Conservation (phyloP, 2,329 filamentous ascomycete species). For the Monilinia vaccinii-corymbosi region DNA sequence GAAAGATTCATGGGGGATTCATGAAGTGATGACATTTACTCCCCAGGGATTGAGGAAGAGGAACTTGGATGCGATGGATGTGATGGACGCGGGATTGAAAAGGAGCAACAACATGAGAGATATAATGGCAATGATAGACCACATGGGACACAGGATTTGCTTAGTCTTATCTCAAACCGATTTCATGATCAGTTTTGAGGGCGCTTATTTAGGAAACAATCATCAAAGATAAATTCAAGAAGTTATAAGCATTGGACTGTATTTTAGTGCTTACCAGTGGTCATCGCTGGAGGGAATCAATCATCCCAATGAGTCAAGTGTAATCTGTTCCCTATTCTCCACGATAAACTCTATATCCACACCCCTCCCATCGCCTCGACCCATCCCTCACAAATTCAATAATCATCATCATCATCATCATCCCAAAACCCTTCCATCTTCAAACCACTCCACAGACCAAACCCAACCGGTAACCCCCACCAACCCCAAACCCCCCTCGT, state of each 20-base stretch:
- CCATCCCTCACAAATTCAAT: neutral
- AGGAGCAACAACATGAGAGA: neutral
- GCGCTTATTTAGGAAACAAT: neutral
- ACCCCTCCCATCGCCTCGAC: neutral
- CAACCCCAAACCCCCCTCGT: constrained; percentile 1
- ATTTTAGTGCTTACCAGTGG: neutral
- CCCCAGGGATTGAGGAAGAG: too few relatives aligned
- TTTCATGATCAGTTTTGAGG: neutral
- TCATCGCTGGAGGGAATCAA: neutral
- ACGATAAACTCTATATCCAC: neutral
- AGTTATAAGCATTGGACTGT: neutral
- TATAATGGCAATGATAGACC: neutral
- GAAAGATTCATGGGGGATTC: too few relatives aligned
- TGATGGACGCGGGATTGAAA: neutral
- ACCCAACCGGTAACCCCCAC: neutral
- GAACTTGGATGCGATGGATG: too few relatives aligned
- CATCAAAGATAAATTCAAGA: neutral
- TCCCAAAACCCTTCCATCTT: neutral
- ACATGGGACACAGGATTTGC: neutral
- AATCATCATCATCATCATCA: neutral
- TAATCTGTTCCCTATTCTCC: neutral
- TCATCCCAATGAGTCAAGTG: too few relatives aligned
- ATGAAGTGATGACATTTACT: too few relatives aligned
- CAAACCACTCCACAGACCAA: neutral
- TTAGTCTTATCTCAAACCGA: too few relatives aligned